Percentiles rank a stretch among this genome's conserved stretches.
Conservation (phyloP, 352 stramenopile species). For the Globisporangium emineosum region DNA sequence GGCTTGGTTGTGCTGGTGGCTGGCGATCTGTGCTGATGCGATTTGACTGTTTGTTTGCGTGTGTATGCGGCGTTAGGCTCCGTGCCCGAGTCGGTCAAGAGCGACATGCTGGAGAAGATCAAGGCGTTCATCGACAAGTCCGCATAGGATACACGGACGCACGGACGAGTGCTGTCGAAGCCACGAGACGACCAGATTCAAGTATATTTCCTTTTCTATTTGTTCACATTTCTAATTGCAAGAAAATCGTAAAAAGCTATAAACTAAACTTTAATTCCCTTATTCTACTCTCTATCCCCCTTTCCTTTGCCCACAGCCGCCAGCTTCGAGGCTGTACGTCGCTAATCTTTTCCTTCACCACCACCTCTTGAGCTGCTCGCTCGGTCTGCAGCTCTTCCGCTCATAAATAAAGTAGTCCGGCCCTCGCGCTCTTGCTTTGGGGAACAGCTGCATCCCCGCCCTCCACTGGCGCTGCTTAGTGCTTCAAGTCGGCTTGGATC, state of each 20-base stretch:
- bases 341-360: not conserved
- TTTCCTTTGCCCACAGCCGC: not conserved
- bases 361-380: not conserved
- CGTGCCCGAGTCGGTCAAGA: slow-evolving; percentile 89
- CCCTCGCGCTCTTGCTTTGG: not conserved
- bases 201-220: not conserved
- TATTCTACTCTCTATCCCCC: slow-evolving; percentile 9
- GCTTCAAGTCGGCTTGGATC: slow-evolving; percentile 28
- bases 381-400: not conserved
- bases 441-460: too few relatives aligned
- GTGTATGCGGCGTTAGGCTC: slow-evolving; percentile 24
- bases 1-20: not conserved
- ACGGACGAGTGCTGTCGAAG: too few relatives aligned
- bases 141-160: too few relatives aligned
- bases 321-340: not conserved
- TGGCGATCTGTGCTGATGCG: slow-evolving; percentile 10
- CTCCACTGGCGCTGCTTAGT: not conserved
- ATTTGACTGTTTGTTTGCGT: not conserved
- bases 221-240: slow-evolving; percentile 1
- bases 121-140: slow-evolving; percentile 88
- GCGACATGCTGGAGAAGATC: slow-evolving; percentile 89
- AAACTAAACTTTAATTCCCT: not conserved
- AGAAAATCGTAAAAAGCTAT: not conserved
- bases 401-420: slow-evolving; percentile 12
- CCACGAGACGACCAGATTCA: too few relatives aligned